Conservation (phyloP, 805 yeast species). For the Cyberlindnera galapagoensis region DNA sequence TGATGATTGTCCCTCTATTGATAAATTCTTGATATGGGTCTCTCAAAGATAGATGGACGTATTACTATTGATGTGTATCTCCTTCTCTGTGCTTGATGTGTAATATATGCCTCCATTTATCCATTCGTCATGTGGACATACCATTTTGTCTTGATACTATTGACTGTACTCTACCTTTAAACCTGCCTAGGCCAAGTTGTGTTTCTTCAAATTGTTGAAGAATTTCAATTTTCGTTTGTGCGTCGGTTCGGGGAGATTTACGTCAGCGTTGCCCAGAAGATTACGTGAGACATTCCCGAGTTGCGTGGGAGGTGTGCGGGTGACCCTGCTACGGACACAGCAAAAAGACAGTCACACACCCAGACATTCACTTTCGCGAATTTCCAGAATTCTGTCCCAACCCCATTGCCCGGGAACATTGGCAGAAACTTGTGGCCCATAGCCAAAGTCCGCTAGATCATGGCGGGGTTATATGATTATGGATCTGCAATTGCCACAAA, state of each 20-base stretch:
- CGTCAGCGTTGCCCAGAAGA: not conserved
- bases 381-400: no score
- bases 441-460: no score
- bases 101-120: no score
- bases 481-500: no score
- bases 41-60: no score
- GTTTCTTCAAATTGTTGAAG: slow-evolving; percentile 8
- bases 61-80: no score
- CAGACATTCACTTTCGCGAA: slow-evolving; percentile 1
- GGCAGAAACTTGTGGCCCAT: no score
- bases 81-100: no score
- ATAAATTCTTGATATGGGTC: no score
- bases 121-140: slow-evolving; percentile 5
- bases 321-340: not conserved
- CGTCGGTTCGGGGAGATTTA: slow-evolving; percentile 8
- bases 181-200: not conserved
- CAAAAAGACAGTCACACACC: slow-evolving; percentile 1
- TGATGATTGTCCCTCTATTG: no score
- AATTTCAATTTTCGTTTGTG: slow-evolving; percentile 16
- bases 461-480: no score
- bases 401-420: no score
- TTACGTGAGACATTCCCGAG: slow-evolving; percentile 2
- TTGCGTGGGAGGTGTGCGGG: slow-evolving; percentile 3
- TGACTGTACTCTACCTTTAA: slow-evolving; percentile 4
- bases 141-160: slow-evolving; percentile 15